phyloP scores from a whole-genome alignment of 164 flowering plant genomes.

The Santalum album region DNA sequence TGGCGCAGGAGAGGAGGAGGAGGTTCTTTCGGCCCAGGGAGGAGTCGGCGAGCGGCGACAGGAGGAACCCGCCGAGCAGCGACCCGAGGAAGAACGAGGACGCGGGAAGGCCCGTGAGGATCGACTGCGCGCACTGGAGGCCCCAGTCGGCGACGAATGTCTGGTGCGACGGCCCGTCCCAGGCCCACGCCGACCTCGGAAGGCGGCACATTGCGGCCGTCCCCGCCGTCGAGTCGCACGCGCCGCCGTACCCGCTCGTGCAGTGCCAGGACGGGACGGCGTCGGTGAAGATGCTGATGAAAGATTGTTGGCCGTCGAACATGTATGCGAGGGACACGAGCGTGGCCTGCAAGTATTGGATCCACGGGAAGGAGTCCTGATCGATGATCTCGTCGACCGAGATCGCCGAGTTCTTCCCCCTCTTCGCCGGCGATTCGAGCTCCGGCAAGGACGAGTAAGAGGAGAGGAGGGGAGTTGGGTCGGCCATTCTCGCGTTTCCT shows the following conservation, averaged over 20 bases:
- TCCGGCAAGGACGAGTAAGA: no score
- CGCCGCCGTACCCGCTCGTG: neutral
- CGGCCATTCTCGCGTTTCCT: no score
- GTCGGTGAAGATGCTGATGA: constrained; percentile 6
- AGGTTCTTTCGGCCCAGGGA: constrained; percentile 2
- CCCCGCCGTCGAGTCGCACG: neutral
- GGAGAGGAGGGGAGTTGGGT: no score
- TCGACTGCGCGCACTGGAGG: neutral
- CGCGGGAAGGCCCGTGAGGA: neutral
- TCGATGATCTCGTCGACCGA: constrained; percentile 1
- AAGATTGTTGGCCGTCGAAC: constrained; percentile 12
- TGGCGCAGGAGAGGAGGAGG: constrained; percentile 1
- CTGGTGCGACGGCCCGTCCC: neutral
- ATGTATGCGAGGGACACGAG: neutral
- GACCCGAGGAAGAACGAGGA: constrained; percentile 2
- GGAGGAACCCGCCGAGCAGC: neutral
- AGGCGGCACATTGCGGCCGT: neutral
- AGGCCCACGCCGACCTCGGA: neutral
- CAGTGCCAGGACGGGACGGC: constrained; percentile 2
- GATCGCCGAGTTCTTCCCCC: no score
- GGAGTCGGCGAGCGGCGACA: constrained; percentile 1
- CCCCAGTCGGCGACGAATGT: neutral
- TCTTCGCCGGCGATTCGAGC: no score
- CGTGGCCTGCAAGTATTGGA: neutral
- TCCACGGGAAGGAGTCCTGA: neutral